phyloP scores from a whole-genome alignment of 148 eudicot species.

The Vaccinium myrtillus region DNA sequence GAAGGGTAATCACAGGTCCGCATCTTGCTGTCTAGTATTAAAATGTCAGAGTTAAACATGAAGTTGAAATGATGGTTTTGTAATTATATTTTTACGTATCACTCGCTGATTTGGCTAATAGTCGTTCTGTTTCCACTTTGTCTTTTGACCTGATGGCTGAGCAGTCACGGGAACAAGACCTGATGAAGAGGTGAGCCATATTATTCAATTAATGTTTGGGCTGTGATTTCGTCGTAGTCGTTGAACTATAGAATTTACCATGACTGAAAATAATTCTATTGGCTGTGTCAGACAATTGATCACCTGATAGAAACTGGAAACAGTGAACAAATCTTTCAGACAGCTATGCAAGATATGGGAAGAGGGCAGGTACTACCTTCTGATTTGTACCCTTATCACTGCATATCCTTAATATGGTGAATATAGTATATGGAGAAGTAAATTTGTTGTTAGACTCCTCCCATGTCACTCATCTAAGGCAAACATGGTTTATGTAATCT shows the following conservation, averaged over 20 bases:
- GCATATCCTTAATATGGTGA: not conserved
- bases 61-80: not conserved
- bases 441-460: not conserved
- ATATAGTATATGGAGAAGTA: not conserved
- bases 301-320: slow-evolving; percentile 58
- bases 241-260: not conserved
- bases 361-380: slow-evolving; percentile 43
- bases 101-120: not conserved
- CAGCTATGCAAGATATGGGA: slow-evolving; percentile 51
- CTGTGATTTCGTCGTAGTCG: too few relatives aligned
- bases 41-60: not conserved
- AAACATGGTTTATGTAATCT: not conserved
- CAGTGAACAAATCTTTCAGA: slow-evolving; percentile 61
- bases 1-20: slow-evolving; percentile 60
- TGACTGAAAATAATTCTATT: slow-evolving; percentile 2
- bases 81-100: not conserved
- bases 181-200: slow-evolving; percentile 48
- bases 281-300: slow-evolving; percentile 40
- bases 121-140: not conserved
- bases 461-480: not conserved
- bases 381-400: not conserved
- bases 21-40: not conserved
- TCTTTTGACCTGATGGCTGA: slow-evolving; percentile 17
- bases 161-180: slow-evolving; percentile 59
- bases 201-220: not conserved